Base-by-base conservation (phyloP, 768 basidiomycete genomes). In the Imleria badia region DNA sequence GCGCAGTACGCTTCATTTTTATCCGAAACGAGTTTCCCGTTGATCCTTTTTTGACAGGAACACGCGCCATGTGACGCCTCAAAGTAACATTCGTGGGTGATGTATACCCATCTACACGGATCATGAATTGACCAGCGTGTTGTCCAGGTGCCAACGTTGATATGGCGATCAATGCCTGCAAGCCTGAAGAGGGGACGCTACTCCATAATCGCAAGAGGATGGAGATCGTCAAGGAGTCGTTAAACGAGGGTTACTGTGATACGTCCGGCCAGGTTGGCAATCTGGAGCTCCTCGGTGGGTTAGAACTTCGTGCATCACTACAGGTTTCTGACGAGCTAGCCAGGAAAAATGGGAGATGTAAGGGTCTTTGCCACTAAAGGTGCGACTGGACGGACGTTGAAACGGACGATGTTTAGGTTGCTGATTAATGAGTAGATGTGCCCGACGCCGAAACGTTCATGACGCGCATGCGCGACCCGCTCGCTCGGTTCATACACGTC, bases 211-310 rank as follows among this genome's bases (percentile, higher is more conserved):
- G 82, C 43, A 76, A 86, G 64, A 76, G 82, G 39, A 87, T 91
- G 86, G 81, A 82, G 54, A 74, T 78, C 45, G 81, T 94, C 31
- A 86, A 81, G 59, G 90, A 91, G 64, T 83, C 84, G 9, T 64
- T 88, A n/a, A 77, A 89, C 57, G 88, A 91, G 57, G 86, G 88
- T 3, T 94, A 93, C 63, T 93, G 91, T 59, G 91, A 94, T 68
- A 71, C 85, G 13, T 86, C 85, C 46, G 89, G 87, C 2, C 75
- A 79, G 41, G 75, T 76, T 17, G 81, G 80, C 9, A 81, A 90
- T 64, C 70, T 93, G 49, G 77, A 74, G 31, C 68, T 79, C 39
- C 75, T 85, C n/a, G 90, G 89, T 84, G 57, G 43, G 79, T 61
- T 39, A 33, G 14, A 12, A 15, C 42, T 26, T 26, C 20, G 11